Evolutionary conservation across 1,284 basidiomycete species (phyloP).

Genomic region (Rhodotorula sp.): DNA sequence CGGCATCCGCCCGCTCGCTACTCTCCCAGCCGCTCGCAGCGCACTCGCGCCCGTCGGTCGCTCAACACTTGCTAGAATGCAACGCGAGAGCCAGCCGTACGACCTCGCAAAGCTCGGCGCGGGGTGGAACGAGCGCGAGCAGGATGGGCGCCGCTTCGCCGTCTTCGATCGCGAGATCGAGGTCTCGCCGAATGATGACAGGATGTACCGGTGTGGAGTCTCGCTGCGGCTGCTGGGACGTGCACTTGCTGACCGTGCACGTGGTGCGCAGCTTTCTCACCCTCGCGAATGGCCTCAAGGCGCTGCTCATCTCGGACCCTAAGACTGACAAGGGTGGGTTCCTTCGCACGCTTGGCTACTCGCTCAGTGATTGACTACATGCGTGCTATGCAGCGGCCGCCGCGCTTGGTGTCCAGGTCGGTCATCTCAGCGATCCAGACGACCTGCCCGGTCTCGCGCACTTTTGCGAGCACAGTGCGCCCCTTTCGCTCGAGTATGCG

Average conservation of each 20-base stretch:
- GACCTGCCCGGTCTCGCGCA: conserved; percentile 82
- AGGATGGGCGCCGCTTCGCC: conserved; percentile 4
- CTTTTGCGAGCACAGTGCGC: conserved; percentile 76
- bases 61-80: not conserved
- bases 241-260: no score
- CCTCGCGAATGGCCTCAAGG: conserved; percentile 85
- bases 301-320: conserved; percentile 80
- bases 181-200: conserved; percentile 71
- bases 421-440: conserved; percentile 87
- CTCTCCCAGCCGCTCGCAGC: not conserved
- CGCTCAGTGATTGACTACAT: not conserved
- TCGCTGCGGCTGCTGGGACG: accelerated
- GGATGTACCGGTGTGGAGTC: conserved; percentile 63
- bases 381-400: conserved; percentile 60
- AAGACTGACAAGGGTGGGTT: conserved; percentile 79
- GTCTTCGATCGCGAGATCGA: conserved; percentile 68
- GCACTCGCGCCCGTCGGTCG: not conserved
- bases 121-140: not conserved
- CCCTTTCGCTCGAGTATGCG: no score
- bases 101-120: not conserved
- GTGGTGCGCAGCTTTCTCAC: conserved; percentile 65
- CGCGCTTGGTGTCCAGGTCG: conserved; percentile 90
- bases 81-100: not conserved
- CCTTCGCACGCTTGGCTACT: accelerated
- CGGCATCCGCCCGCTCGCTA: not conserved